phyloP scores from a whole-genome alignment of 345 rosid genomes.

The Arabis alpina region DNA sequence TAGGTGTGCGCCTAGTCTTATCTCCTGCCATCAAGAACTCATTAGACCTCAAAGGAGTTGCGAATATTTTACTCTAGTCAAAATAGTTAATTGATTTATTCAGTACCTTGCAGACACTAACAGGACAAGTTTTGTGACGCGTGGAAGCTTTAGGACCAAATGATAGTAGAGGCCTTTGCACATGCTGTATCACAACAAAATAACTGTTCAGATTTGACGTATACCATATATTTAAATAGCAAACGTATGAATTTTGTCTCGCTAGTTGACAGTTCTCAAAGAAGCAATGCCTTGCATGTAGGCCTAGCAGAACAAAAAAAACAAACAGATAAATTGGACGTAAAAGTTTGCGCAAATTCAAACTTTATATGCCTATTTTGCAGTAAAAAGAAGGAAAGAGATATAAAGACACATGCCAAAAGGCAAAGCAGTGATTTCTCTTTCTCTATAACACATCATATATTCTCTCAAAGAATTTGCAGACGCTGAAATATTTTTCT shows the following conservation, averaged over 20 bases:
- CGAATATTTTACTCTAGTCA: slow-evolving; percentile 14
- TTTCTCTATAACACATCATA: slow-evolving; percentile 3
- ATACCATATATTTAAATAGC: slow-evolving; percentile 10
- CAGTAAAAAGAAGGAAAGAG: neutral
- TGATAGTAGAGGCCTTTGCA: slow-evolving; percentile 85
- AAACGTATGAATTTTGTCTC: slow-evolving; percentile 2
- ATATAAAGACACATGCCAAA: neutral
- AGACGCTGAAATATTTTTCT: neutral
- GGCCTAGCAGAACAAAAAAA: neutral
- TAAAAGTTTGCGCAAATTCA: slow-evolving; percentile 8
- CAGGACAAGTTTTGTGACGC: slow-evolving; percentile 81
- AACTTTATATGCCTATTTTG: neutral
- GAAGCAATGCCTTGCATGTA: slow-evolving; percentile 11
- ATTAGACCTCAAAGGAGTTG: slow-evolving; percentile 36
- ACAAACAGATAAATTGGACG: neutral
- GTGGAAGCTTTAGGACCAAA: slow-evolving; percentile 93
- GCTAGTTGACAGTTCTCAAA: slow-evolving; percentile 13
- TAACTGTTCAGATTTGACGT: slow-evolving; percentile 16
- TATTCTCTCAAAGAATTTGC: neutral
- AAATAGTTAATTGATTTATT: slow-evolving; percentile 23
- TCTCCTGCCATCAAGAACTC: slow-evolving; percentile 59
- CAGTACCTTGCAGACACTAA: slow-evolving; percentile 90
- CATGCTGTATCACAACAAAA: slow-evolving; percentile 66
- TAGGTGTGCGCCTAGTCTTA: slow-evolving; percentile 72
- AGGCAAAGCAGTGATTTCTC: neutral